Conservation (phyloP, 2,329 filamentous ascomycete species). For the Sporothrix schenckii region DNA sequence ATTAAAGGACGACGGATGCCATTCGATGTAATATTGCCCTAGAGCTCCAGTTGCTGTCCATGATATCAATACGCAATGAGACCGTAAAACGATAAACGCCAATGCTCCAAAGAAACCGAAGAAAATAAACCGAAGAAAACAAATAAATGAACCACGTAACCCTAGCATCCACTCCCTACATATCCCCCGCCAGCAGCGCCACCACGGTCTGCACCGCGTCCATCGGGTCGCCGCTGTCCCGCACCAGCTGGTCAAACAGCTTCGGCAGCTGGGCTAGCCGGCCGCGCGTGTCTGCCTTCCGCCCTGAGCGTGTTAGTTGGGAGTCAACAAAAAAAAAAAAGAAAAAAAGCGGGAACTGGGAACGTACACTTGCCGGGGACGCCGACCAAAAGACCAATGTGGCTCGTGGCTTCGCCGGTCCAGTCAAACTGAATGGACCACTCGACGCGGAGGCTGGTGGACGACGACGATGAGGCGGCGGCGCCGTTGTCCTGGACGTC, state of each 20-base stretch:
- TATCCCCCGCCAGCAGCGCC: slow-evolving; percentile 56
- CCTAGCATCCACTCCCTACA: too few species aligned
- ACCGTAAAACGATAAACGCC: too few species aligned
- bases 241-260: slow-evolving; percentile 63
- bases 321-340: slow-evolving; percentile 31
- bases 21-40: not conserved
- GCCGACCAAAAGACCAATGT: slow-evolving; percentile 57
- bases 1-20: not conserved
- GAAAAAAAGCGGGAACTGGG: not conserved
- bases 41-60: not conserved
- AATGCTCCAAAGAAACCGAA: too few species aligned
- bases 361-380: slow-evolving; percentile 66
- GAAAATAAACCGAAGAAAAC: not conserved
- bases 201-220: slow-evolving; percentile 62
- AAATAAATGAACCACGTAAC: not conserved
- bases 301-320: slow-evolving; percentile 53
- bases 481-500: not conserved
- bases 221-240: slow-evolving; percentile 57
- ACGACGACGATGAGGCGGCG: not conserved
- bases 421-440: slow-evolving; percentile 72
- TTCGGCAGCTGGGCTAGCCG: slow-evolving; percentile 60
- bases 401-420: slow-evolving; percentile 70
- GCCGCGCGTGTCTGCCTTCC: slow-evolving; percentile 59
- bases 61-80: not conserved
- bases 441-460: slow-evolving; percentile 55